phyloP scores from a whole-genome alignment of 495 filamentous ascomycete genomes.

The Bacidia rubella region DNA sequence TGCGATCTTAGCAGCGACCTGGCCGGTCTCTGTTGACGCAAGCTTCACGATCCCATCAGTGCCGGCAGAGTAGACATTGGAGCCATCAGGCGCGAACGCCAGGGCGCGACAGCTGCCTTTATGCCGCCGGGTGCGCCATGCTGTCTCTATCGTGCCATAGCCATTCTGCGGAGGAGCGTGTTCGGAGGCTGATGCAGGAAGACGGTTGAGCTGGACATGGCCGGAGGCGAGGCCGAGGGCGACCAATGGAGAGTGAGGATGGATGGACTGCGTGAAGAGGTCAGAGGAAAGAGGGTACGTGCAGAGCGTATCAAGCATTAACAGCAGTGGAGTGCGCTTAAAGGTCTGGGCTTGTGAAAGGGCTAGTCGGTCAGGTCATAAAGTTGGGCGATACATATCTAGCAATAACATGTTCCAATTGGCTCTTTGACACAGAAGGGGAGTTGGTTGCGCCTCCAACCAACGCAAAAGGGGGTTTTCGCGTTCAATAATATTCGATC shows the following conservation, averaged over 20 bases:
- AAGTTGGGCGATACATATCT: background rate
- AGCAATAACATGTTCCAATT: background rate
- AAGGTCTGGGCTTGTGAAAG: background rate
- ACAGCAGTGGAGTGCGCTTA: background rate
- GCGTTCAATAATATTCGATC: no score
- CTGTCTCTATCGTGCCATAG: constrained; percentile 61
- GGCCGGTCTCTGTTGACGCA: constrained; percentile 64
- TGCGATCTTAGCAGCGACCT: constrained; percentile 59
- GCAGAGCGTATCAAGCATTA: constrained; percentile 75
- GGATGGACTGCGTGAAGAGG: constrained; percentile 76
- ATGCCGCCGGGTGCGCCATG: constrained; percentile 79
- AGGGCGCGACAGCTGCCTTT: constrained; percentile 81
- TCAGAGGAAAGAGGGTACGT: constrained; percentile 77
- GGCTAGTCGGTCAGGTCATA: background rate
- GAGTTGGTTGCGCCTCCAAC: no score
- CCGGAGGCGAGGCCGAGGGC: constrained; percentile 74
- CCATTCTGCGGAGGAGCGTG: constrained; percentile 43
- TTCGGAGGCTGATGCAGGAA: constrained; percentile 38
- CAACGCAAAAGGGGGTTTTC: no score
- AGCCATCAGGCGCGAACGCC: constrained; percentile 62
- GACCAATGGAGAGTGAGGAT: constrained; percentile 69
- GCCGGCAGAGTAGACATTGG: constrained; percentile 71
- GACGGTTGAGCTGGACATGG: constrained; percentile 73
- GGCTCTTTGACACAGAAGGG: no score
- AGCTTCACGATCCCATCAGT: constrained; percentile 84